These are phyloP conservation scores for Heliamphora pulchella DNA, from an alignment of 179 eudicot species.

Conservation along the genomic window DNA sequence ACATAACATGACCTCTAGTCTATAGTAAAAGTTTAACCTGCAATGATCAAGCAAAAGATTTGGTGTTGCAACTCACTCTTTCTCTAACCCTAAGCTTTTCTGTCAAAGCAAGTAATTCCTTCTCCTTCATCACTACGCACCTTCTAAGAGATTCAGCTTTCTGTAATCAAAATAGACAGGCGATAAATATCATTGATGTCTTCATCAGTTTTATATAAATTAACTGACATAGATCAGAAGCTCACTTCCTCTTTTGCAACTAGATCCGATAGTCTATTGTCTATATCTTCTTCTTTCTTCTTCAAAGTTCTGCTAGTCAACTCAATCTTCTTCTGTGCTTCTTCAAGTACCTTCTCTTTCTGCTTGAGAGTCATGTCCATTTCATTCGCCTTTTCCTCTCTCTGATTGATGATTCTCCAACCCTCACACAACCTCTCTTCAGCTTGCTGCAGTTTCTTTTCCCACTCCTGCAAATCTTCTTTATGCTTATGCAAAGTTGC, in stretches of 20 bases:
- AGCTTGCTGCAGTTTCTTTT: conserved; percentile 67
- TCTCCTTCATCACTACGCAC: conserved; percentile 54
- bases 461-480: conserved; percentile 73
- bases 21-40: not conserved
- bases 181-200: not conserved
- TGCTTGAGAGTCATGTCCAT: conserved; percentile 37
- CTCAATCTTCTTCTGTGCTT: conserved; percentile 51
- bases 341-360: conserved; percentile 56
- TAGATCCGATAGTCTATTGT: conserved; percentile 41
- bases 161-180: conserved; percentile 37
- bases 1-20: not conserved
- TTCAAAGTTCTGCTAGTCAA: conserved; percentile 35
- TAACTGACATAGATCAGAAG: not conserved
- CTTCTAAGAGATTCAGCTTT: conserved; percentile 44
- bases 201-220: not conserved
- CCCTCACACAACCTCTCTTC: conserved; percentile 64
- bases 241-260: conserved; percentile 58
- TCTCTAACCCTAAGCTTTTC: conserved; percentile 64
- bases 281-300: conserved; percentile 51
- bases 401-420: conserved; percentile 48
- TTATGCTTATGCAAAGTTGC: conserved; percentile 47
- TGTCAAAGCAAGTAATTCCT: conserved; percentile 44
- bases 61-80: conserved; percentile 48
- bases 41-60: not conserved
- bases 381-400: conserved; percentile 63